A percentile compares a stretch with the other conserved stretches of the same genome.
Conservation (phyloP, 805 yeast genomes). For the Ogataea dorogensis region DNA sequence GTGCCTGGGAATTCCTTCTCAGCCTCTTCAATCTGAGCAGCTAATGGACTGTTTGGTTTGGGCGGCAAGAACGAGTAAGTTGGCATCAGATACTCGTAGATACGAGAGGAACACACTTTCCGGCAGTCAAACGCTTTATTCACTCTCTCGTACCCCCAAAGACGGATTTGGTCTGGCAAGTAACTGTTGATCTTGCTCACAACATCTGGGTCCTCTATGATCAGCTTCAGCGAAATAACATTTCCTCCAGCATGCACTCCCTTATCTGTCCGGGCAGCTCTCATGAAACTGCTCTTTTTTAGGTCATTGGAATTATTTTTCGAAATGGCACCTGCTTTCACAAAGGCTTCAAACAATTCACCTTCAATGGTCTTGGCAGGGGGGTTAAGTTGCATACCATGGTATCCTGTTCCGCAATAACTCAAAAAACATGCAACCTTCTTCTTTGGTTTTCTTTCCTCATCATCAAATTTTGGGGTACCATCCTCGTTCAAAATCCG, state of each 20-base stretch:
- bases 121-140: conserved; percentile 93
- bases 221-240: conserved; percentile 78
- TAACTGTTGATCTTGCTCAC: conserved; percentile 67
- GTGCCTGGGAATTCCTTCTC: conserved; percentile 55
- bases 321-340: conserved; percentile 85
- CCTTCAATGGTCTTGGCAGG: conserved; percentile 89
- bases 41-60: conserved; percentile 69
- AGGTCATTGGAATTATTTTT: conserved; percentile 84
- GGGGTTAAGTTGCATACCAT: conserved; percentile 93
- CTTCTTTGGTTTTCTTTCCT: conserved; percentile 71
- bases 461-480: conserved; percentile 51
- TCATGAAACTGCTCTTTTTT: conserved; percentile 82
- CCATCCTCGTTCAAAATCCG: conserved; percentile 61
- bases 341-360: conserved; percentile 77
- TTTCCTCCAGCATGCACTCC: conserved; percentile 99
- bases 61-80: conserved; percentile 90
- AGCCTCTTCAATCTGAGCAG: conserved; percentile 54
- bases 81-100: conserved; percentile 92
- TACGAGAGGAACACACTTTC: conserved; percentile 91
- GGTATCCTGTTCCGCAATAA: conserved; percentile 94
- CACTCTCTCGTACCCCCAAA: conserved; percentile 90
- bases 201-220: conserved; percentile 76
- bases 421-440: conserved; percentile 91
- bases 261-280: conserved; percentile 88
- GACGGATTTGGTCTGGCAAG: conserved; percentile 82